These are phyloP conservation scores for Scleroderma citrinum DNA, from an alignment of 768 basidiomycete genomes.

Conservation along the genomic window DNA sequence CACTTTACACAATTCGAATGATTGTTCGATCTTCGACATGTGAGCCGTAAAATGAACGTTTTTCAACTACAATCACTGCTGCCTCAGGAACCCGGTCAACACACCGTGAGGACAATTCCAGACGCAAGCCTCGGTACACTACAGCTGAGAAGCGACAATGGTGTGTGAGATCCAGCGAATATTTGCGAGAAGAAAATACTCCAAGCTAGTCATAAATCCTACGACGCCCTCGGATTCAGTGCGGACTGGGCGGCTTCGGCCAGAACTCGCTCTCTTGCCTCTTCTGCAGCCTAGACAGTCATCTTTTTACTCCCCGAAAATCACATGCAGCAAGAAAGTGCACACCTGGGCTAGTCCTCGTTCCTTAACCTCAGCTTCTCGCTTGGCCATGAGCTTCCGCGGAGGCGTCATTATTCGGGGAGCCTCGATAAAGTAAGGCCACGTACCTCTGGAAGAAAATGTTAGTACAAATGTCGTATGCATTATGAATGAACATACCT, in stretches of 20 bases:
- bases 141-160: not conserved
- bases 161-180: not conserved
- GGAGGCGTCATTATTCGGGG: not conserved
- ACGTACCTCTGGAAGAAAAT: constrained; percentile 16
- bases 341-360: constrained; percentile 14
- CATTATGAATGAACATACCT: constrained; percentile 16
- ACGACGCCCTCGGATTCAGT: constrained; percentile 4
- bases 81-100: no score
- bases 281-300: constrained; percentile 16
- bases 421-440: not conserved
- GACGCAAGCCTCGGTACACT: no score
- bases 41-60: no score
- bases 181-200: no score
- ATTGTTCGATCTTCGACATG: no score
- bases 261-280: constrained; percentile 24
- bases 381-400: constrained; percentile 17
- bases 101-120: not conserved
- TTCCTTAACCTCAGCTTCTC: constrained; percentile 16
- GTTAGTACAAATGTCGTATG: not conserved
- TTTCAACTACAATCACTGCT: no score
- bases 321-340: not conserved
- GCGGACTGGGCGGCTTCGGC: constrained; percentile 27
- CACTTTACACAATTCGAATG: no score
- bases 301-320: not conserved
- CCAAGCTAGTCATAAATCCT: no score